These are phyloP conservation scores for Podospora didyma DNA, from an alignment of 495 filamentous ascomycete genomes.

Conservation along the genomic window DNA sequence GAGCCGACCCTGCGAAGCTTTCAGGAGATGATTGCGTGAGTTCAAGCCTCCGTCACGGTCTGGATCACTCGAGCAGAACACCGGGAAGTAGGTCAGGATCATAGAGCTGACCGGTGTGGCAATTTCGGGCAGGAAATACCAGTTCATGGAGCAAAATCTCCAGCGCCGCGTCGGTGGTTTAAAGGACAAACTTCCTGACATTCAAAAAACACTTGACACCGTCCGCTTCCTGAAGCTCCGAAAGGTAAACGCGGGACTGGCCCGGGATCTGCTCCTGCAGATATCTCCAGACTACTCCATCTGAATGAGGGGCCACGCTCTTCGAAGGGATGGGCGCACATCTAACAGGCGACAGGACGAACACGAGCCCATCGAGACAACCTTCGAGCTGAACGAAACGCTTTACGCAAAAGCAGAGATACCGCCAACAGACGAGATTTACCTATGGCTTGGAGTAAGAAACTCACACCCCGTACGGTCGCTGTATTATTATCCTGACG, in stretches of 20 bases:
- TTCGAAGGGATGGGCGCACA: background rate
- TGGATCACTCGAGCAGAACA: background rate
- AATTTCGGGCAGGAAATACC: constrained; percentile 70
- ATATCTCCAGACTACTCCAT: no score
- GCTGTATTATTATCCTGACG: background rate
- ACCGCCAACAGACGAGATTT: constrained; percentile 84
- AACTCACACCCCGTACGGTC: background rate
- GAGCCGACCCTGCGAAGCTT: constrained; percentile 87
- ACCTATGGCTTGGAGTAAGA: constrained; percentile 88
- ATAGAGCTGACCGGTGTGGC: background rate
- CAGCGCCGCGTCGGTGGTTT: constrained; percentile 76
- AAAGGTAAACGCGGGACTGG: constrained; percentile 41
- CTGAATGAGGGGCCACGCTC: no score
- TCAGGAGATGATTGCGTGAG: constrained; percentile 97
- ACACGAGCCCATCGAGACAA: constrained; percentile 74
- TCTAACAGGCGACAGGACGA: constrained; percentile 27
- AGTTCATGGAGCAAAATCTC: constrained; percentile 97
- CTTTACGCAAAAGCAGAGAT: constrained; percentile 85
- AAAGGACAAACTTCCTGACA: constrained; percentile 94
- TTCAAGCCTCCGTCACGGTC: background rate
- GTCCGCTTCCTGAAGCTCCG: constrained; percentile 75
- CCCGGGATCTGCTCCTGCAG: no score
- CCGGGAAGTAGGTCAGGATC: background rate
- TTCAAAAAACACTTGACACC: constrained; percentile 94
- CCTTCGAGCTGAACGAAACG: constrained; percentile 95